Conservation (phyloP, 2,329 filamentous ascomycete genomes). For the Emergomyces africanus region DNA sequence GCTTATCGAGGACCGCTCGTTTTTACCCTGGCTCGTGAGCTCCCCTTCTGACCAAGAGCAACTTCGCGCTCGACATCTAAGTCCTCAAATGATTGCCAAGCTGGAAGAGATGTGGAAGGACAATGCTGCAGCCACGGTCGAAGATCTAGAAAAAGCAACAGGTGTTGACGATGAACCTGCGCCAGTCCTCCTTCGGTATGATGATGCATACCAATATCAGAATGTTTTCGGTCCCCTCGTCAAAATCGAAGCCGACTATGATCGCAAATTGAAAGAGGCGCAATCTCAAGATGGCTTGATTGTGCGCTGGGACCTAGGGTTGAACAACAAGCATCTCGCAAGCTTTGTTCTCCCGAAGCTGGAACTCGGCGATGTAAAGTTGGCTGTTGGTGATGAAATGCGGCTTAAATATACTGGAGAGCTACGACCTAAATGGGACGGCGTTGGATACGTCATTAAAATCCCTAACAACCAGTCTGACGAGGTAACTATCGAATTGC, state of each 20-base stretch:
- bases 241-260: conserved; percentile 98
- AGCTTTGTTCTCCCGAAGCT: conserved; percentile 95
- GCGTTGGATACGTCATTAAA: conserved; percentile 97
- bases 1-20: conserved; percentile 90
- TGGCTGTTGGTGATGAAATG: conserved; percentile 98
- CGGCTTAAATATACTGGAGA: conserved; percentile 92
- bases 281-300: conserved; percentile 93
- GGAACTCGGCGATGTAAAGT: conserved; percentile 92
- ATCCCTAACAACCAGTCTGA: conserved; percentile 99
- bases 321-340: conserved; percentile 95
- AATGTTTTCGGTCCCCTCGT: conserved; percentile 97
- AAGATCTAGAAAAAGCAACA: conserved; percentile 80
- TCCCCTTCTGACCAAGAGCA: conserved; percentile 89
- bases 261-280: conserved; percentile 96
- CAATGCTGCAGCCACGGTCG: conserved; percentile 73
- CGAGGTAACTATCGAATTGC: conserved; percentile 88
- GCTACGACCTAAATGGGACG: conserved; percentile 84
- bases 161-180: conserved; percentile 92
- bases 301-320: conserved; percentile 84
- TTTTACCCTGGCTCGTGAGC: conserved; percentile 84
- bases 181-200: conserved; percentile 83
- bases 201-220: conserved; percentile 96
- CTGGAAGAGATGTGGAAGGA: conserved; percentile 99
- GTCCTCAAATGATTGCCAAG: conserved; percentile 88
- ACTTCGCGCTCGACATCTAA: conserved; percentile 83